Percentiles rank a stretch among this genome's conserved stretches.
Evolutionary conservation across 1,139 yeast genomes (phyloP).

Genomic region (Hansenula lynferdii): DNA sequence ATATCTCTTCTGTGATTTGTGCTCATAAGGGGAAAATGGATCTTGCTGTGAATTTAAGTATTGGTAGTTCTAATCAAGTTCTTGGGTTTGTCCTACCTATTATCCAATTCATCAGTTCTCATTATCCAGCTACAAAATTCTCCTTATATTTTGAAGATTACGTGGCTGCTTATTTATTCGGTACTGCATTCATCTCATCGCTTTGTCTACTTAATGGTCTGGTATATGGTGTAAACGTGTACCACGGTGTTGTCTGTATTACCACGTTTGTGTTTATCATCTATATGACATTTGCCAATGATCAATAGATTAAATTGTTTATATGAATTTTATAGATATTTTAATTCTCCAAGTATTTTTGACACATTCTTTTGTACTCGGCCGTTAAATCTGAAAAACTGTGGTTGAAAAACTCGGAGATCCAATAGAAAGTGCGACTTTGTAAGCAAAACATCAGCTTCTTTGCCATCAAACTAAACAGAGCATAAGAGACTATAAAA

Average conservation of each 20-base stretch:
- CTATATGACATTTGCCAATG: slow-evolving; percentile 17
- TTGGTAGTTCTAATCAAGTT: slow-evolving; percentile 20
- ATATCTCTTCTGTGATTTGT: slow-evolving; percentile 16
- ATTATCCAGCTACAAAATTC: slow-evolving; percentile 17
- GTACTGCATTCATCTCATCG: slow-evolving; percentile 13
- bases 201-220: slow-evolving; percentile 13
- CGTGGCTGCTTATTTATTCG: slow-evolving; percentile 16
- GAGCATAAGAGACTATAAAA: background rate
- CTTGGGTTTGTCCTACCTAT: slow-evolving; percentile 20
- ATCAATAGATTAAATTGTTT: no score
- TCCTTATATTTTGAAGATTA: slow-evolving; percentile 17
- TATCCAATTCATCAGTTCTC: slow-evolving; percentile 19
- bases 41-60: slow-evolving; percentile 15
- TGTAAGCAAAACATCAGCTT: background rate
- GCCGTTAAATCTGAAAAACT: background rate
- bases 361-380: background rate
- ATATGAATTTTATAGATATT: no score
- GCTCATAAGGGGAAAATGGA: slow-evolving; percentile 21
- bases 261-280: slow-evolving; percentile 16
- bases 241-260: slow-evolving; percentile 15
- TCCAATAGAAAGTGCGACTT: background rate
- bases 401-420: background rate
- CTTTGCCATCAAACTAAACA: background rate
- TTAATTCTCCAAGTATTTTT: background rate
- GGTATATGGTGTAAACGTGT: slow-evolving; percentile 15